Base-by-base conservation (phyloP, 2,329 filamentous ascomycete species). In the Beauveria pseudobassiana region DNA sequence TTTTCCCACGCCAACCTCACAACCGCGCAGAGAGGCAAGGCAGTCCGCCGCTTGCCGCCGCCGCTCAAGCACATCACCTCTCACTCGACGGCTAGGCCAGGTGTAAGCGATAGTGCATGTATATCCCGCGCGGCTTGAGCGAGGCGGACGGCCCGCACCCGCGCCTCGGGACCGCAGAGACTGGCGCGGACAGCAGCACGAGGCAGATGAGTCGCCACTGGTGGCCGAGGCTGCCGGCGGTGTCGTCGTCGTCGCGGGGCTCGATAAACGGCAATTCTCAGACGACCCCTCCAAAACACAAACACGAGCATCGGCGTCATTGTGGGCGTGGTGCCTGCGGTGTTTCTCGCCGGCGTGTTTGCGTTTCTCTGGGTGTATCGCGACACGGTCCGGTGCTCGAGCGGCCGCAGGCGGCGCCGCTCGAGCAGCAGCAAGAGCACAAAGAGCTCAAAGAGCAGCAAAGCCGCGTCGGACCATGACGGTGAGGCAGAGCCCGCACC, bases 271-370 rank as follows among this genome's bases (percentile, higher is more conserved):
- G 14, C 64, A 67, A 22, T 66, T 66, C 62, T 67, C 66, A 42
- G 54, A 64, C 59, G 62, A 67, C 61, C 59, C 1, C 61, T 67
- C 51, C 66, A 73, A 18, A 72, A 75, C 45, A 73, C 71, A 40
- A 76, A 78, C 65, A 70, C 72, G 58, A 76, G 73, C 40, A 79
- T 78, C 60, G 77, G 77, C 59, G 69, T 78, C 62, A 71, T 76
- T 3, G 73, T 80, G 50, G 77, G 74, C 62, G 68, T 80, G 46
- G 68, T 76, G 4, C 68, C 79, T 22, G 72, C 72, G 28, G 66
- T 73, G 22, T 80, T 80, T 61, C 59, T 80, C 61, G 67, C 72
- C 18, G 73, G 68, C 22, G 63, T 73, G 20, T 60, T 68, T 45
- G 70, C 70, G 43, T 80, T 80, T 63, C 64, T 77, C 43, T 77